These are phyloP conservation scores for Penicillium nucicola DNA, from an alignment of 495 filamentous ascomycete species.

Conservation along the genomic window DNA sequence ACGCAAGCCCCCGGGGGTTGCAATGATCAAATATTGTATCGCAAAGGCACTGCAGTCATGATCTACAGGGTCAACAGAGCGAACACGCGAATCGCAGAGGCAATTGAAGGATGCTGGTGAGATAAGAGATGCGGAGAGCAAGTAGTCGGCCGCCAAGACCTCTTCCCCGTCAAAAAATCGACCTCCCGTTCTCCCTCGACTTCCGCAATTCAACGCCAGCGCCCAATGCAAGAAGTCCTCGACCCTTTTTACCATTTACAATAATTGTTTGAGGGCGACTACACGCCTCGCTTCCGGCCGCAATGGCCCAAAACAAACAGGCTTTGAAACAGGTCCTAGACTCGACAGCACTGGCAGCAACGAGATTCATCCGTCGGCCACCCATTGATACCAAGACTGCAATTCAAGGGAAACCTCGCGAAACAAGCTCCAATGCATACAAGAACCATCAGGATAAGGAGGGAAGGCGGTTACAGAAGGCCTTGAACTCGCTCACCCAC, in stretches of 20 bases:
- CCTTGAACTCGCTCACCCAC: conserved; percentile 45
- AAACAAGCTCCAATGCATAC: conserved; percentile 41
- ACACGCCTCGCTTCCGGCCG: conserved; percentile 22
- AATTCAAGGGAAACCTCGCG: conserved; percentile 39
- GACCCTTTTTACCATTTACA: not conserved
- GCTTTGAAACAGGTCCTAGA: conserved; percentile 42
- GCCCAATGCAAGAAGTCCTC: conserved; percentile 14
- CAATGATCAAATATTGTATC: not conserved
- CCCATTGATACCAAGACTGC: conserved; percentile 34
- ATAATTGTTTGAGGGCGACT: conserved; percentile 2
- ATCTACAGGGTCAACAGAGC: not conserved
- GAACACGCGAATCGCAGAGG: not conserved
- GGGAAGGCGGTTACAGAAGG: conserved; percentile 43
- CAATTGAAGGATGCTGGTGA: conserved; percentile 5
- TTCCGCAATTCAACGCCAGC: conserved; percentile 13
- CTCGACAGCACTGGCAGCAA: conserved; percentile 42
- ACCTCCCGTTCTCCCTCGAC: conserved; percentile 20
- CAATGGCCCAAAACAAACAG: conserved; percentile 41
- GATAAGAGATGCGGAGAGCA: conserved; percentile 27
- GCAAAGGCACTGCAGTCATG: conserved; percentile 1
- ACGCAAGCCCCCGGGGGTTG: conserved; percentile 4
- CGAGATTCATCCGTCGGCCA: conserved; percentile 39
- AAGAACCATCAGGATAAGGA: conserved; percentile 36
- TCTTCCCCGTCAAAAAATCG: conserved; percentile 31
- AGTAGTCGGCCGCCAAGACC: conserved; percentile 21